Evolutionary conservation across 2,329 filamentous ascomycete species (phyloP).

Genomic region (Cercospora sp.): DNA sequence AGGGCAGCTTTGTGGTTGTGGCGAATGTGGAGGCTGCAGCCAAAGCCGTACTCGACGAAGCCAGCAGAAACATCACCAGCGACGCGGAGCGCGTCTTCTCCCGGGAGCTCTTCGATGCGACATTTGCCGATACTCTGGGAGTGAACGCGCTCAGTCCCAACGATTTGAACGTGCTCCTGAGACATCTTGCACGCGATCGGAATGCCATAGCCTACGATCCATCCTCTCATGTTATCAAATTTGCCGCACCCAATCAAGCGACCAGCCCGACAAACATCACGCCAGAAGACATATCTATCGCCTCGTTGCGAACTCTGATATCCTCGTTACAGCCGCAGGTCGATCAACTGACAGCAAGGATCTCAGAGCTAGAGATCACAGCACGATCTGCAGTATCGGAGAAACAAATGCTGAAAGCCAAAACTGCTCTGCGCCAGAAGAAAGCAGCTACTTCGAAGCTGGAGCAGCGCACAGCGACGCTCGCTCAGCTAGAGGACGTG

Average conservation of each 20-base stretch:
- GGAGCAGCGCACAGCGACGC: constrained; percentile 67
- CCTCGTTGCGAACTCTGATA: constrained; percentile 74
- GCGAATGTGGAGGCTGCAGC: constrained; percentile 59
- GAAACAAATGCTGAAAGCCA: constrained; percentile 73
- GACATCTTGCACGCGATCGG: constrained; percentile 55
- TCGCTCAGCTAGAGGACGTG: constrained; percentile 80
- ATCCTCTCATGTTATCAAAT: constrained; percentile 64
- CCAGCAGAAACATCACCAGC: constrained; percentile 36
- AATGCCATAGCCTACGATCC: constrained; percentile 37
- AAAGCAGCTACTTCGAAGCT: constrained; percentile 78
- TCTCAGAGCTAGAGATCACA: constrained; percentile 51
- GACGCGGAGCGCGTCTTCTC: constrained; percentile 40
- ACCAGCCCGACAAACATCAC: constrained; percentile 58
- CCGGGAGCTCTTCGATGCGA: constrained; percentile 33
- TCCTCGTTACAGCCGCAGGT: constrained; percentile 66
- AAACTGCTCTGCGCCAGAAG: constrained; percentile 77
- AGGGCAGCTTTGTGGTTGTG: constrained; percentile 66
- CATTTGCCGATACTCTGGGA: constrained; percentile 31
- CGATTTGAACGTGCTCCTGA: constrained; percentile 52
- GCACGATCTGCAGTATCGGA: constrained; percentile 70
- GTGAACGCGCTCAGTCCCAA: constrained; percentile 37
- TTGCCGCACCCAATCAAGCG: constrained; percentile 59
- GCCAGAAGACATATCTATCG: constrained; percentile 77
- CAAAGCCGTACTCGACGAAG: constrained; percentile 42
- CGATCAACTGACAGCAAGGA: constrained; percentile 60